phyloP scores from a whole-genome alignment of 495 filamentous ascomycete genomes.

The Penicillium arizonense region DNA sequence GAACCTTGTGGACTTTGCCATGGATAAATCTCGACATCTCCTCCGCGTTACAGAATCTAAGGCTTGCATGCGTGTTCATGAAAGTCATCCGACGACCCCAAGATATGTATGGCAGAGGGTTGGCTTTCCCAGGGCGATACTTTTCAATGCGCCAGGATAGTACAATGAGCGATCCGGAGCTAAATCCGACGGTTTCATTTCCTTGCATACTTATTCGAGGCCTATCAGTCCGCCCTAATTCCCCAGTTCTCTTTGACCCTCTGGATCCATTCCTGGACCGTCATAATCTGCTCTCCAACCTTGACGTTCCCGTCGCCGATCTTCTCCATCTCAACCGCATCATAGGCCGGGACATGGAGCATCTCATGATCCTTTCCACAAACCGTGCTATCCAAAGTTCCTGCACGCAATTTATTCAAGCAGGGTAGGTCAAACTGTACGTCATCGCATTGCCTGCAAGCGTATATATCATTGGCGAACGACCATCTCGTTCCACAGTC shows the following conservation, averaged over 20 bases:
- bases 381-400: slow-evolving; percentile 21
- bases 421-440: slow-evolving; percentile 29
- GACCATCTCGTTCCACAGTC: slow-evolving; percentile 21
- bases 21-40: too few relatives aligned
- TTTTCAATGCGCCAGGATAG: too few relatives aligned
- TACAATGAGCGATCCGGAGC: too few relatives aligned
- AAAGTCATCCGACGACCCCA: too few relatives aligned
- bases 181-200: too few relatives aligned
- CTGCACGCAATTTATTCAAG: slow-evolving; percentile 23
- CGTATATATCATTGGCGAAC: slow-evolving; percentile 26
- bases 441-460: slow-evolving; percentile 38
- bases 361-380: slow-evolving; percentile 39
- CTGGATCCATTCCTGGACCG: slow-evolving; percentile 35
- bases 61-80: too few relatives aligned
- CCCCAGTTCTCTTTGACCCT: slow-evolving; percentile 8
- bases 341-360: slow-evolving; percentile 34
- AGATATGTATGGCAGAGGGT: too few relatives aligned
- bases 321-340: slow-evolving; percentile 14
- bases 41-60: too few relatives aligned
- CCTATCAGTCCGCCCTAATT: background rate
- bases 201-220: too few relatives aligned
- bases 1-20: too few relatives aligned
- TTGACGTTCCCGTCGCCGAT: slow-evolving; percentile 27
- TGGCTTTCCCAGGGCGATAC: too few relatives aligned
- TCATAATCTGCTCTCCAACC: slow-evolving; percentile 28